phyloP scores from a whole-genome alignment of 345 rosid genomes.

The Excoecaria agallocha region DNA sequence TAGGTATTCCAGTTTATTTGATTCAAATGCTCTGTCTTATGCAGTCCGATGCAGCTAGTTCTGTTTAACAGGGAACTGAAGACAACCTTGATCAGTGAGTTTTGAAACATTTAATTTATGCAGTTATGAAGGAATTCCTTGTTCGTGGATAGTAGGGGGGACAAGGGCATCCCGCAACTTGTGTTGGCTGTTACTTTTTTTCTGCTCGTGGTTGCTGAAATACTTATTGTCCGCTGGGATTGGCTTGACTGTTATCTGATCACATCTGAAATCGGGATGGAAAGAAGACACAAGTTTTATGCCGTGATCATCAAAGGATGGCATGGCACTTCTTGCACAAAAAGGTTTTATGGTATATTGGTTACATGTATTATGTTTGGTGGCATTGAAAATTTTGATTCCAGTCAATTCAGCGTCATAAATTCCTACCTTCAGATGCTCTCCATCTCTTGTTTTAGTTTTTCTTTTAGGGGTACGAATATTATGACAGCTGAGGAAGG shows the following conservation, averaged over 20 bases:
- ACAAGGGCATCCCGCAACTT: not conserved
- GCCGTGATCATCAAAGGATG: not conserved
- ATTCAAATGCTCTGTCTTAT: not conserved
- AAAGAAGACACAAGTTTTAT: not conserved
- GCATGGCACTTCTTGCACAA: not conserved
- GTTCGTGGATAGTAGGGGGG: not conserved
- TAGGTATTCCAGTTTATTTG: not conserved
- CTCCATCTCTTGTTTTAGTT: not conserved
- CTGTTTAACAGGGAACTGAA: conserved; percentile 6
- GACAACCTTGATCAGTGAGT: not conserved
- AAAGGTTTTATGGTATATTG: not conserved
- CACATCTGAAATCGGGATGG: not conserved
- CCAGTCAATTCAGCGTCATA: not conserved
- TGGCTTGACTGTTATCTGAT: not conserved
- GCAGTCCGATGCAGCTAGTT: not conserved
- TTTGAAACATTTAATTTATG: not conserved
- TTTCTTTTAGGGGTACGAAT: not conserved
- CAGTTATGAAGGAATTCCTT: not conserved
- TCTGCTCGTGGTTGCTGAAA: not conserved
- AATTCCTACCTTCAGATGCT: not conserved
- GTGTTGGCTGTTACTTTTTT: not conserved
- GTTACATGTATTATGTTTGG: not conserved
- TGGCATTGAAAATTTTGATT: not conserved
- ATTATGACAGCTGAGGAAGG: not conserved
- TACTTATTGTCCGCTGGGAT: not conserved